Percentiles rank a stretch among this genome's conserved stretches.
phyloP scores from a whole-genome alignment of 306 rosid species.

The Castanea crenata region DNA sequence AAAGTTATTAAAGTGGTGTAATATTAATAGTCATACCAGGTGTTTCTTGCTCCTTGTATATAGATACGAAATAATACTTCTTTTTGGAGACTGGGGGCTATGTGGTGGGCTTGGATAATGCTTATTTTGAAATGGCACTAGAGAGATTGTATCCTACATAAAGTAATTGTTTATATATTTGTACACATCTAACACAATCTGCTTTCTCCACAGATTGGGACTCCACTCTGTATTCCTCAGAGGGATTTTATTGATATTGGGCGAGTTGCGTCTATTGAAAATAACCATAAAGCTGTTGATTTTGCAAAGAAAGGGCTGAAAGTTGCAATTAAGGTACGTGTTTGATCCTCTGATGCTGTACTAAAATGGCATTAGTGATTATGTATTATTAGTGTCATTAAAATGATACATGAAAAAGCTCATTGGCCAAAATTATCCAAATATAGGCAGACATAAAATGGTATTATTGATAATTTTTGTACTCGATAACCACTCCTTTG shows the following conservation, averaged over 20 bases:
- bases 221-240: slow-evolving; percentile 89
- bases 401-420: too few species aligned
- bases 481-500: too few species aligned
- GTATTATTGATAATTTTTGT: too few species aligned
- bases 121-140: neutral
- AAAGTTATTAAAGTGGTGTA: too few species aligned
- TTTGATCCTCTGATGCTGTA: neutral
- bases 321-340: slow-evolving; percentile 86
- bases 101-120: neutral
- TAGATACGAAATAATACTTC: neutral
- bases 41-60: too few species aligned
- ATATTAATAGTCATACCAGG: too few species aligned
- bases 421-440: too few species aligned
- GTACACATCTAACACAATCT: slow-evolving; percentile 17
- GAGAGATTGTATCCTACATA: neutral
- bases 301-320: slow-evolving; percentile 81
- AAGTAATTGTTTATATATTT: slow-evolving; percentile 7
- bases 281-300: slow-evolving; percentile 89
- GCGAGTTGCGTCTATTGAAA: slow-evolving; percentile 80
- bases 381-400: too few species aligned
- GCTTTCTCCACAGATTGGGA: slow-evolving; percentile 66
- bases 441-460: too few species aligned
- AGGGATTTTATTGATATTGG: slow-evolving; percentile 86
- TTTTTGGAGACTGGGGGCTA: neutral
- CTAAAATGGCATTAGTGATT: neutral